Percentiles rank a stretch among this genome's conserved stretches.
Evolutionary conservation across 2,329 filamentous ascomycete species (phyloP).

Genomic region (Metarhizium rileyi): DNA sequence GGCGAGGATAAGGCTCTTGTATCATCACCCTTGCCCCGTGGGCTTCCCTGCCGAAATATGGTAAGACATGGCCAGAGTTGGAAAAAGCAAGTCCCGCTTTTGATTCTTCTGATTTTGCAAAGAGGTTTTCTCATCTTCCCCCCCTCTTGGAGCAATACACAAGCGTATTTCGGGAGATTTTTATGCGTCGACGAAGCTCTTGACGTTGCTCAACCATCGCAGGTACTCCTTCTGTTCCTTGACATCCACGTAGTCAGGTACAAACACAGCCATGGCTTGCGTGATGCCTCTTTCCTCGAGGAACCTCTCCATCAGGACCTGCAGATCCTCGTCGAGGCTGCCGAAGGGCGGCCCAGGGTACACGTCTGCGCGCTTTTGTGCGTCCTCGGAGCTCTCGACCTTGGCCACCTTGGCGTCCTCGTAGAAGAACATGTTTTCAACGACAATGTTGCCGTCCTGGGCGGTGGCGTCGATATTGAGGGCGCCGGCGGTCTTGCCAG

Average conservation of each 20-base stretch:
- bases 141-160: neutral
- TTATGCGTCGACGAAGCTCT: constrained; percentile 71
- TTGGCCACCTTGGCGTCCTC: constrained; percentile 67
- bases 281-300: constrained; percentile 91
- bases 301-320: constrained; percentile 85
- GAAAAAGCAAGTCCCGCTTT: neutral
- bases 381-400: constrained; percentile 63
- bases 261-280: constrained; percentile 75
- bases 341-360: constrained; percentile 90
- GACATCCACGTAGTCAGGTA: constrained; percentile 91
- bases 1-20: neutral
- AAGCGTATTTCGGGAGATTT: neutral
- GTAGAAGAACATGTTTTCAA: constrained; percentile 89
- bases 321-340: constrained; percentile 92
- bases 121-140: neutral
- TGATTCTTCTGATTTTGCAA: neutral
- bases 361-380: constrained; percentile 64
- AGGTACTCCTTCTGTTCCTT: constrained; percentile 99
- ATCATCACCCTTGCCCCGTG: neutral
- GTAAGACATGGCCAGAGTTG: neutral
- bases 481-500: constrained; percentile 58
- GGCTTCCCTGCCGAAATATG: neutral
- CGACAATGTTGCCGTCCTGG: constrained; percentile 74
- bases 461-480: constrained; percentile 79
- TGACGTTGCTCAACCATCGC: constrained; percentile 78